phyloP scores from a whole-genome alignment of 1,139 yeast genomes.

The Geotrichum armillariae region DNA sequence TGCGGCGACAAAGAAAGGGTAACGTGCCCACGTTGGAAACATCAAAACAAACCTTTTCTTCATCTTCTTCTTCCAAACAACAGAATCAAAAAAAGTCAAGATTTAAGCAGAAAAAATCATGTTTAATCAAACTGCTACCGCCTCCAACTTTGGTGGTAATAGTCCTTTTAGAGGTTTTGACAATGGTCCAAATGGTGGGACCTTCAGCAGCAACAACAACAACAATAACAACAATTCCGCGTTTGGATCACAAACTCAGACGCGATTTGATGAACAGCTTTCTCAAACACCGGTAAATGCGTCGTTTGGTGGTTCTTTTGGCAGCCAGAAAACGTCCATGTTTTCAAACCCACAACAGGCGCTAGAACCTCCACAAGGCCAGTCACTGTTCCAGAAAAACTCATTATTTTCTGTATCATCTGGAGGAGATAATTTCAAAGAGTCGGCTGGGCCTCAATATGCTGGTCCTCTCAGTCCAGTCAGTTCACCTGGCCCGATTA shows the following conservation, averaged over 20 bases:
- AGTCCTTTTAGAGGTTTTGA: neutral
- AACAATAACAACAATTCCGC: neutral
- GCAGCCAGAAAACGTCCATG: neutral
- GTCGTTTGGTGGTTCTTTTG: neutral
- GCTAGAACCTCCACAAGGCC: constrained; percentile 1
- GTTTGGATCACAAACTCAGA: neutral
- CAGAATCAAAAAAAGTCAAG: neutral
- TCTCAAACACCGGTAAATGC: no score
- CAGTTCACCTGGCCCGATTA: constrained; percentile 2
- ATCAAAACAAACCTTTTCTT: no score
- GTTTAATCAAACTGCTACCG: neutral
- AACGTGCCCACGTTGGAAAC: no score
- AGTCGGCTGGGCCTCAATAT: constrained; percentile 1
- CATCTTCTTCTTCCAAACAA: constrained; percentile 70
- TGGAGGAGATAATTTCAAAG: constrained; percentile 15
- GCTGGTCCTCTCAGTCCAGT: neutral
- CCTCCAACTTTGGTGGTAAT: neutral
- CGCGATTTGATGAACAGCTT: no score
- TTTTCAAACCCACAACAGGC: constrained; percentile 7
- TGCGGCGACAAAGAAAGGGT: no score
- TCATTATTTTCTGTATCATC: constrained; percentile 18
- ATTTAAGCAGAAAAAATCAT: no score
- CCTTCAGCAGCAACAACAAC: neutral
- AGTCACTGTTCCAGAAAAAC: constrained; percentile 17
- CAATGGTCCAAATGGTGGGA: neutral